phyloP scores from a whole-genome alignment of 2,329 filamentous ascomycete genomes.

The Monosporascus sp. region DNA sequence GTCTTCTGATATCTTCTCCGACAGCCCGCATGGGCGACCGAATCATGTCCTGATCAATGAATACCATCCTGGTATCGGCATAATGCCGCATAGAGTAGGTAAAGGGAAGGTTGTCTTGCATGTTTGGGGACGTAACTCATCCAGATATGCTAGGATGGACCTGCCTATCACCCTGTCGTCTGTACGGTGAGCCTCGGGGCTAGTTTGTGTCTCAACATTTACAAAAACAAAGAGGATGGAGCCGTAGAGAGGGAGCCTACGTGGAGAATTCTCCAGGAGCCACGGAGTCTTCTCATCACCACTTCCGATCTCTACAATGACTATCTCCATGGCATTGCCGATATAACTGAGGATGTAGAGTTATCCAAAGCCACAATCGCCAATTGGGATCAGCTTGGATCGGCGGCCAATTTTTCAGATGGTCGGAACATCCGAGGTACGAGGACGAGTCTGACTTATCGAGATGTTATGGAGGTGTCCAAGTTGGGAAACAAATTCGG shows the following conservation, averaged over 20 bases:
- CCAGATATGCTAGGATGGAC: slow-evolving; percentile 54
- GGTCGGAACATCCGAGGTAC: slow-evolving; percentile 54
- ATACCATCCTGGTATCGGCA: slow-evolving; percentile 82
- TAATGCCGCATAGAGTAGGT: slow-evolving; percentile 79
- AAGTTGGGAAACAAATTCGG: slow-evolving; percentile 66
- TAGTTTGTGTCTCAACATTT: slow-evolving; percentile 72
- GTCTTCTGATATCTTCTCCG: slow-evolving; percentile 43
- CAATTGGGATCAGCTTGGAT: slow-evolving; percentile 66
- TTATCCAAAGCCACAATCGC: slow-evolving; percentile 57
- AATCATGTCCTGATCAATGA: slow-evolving; percentile 96
- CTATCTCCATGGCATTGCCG: slow-evolving; percentile 70
- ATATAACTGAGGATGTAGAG: slow-evolving; percentile 59
- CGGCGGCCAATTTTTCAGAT: slow-evolving; percentile 37
- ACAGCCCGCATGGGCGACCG: slow-evolving; percentile 68
- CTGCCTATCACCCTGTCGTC: slow-evolving; percentile 80
- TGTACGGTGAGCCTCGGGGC: slow-evolving; percentile 84
- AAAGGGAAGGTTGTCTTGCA: slow-evolving; percentile 11
- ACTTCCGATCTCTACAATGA: slow-evolving; percentile 62
- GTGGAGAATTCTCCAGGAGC: slow-evolving; percentile 72
- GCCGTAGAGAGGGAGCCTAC: slow-evolving; percentile 46
- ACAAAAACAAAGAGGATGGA: slow-evolving; percentile 58
- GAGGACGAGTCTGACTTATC: slow-evolving; percentile 71
- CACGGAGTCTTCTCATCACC: slow-evolving; percentile 73
- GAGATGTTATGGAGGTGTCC: slow-evolving; percentile 81
- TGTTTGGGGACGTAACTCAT: slow-evolving; percentile 18